A percentile compares a stretch with the other conserved stretches of the same genome.
Evolutionary conservation across 169 alveolate genomes (phyloP).

Genomic region (Plasmodium berghei): DNA sequence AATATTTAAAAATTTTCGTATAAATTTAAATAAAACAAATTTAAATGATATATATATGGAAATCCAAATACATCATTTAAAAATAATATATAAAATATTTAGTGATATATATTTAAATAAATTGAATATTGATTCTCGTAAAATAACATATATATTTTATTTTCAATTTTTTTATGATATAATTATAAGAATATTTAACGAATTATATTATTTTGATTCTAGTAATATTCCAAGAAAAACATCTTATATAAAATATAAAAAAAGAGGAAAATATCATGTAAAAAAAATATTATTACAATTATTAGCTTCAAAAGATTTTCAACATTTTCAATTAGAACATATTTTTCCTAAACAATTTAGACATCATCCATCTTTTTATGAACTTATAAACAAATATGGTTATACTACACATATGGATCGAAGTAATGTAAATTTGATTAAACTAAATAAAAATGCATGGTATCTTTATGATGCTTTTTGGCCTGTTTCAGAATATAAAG

Average conservation of each 20-base stretch:
- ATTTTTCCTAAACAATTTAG: conserved; percentile 50
- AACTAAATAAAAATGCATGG: conserved; percentile 55
- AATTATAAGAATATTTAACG: conserved; percentile 45
- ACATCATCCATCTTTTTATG: conserved; percentile 53
- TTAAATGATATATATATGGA: conserved; percentile 32
- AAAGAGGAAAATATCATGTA: conserved; percentile 50
- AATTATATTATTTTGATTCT: conserved; percentile 50
- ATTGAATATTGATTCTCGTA: conserved; percentile 20
- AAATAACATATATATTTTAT: conserved; percentile 23
- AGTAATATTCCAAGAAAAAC: conserved; percentile 71
- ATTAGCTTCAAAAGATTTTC: conserved; percentile 70
- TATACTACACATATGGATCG: conserved; percentile 48
- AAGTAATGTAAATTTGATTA: conserved; percentile 43
- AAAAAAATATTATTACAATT: conserved; percentile 52
- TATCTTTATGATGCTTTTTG: conserved; percentile 66
- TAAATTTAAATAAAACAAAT: conserved; percentile 8
- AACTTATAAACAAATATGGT: conserved; percentile 42
- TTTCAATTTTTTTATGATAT: conserved; percentile 60
- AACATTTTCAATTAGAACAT: conserved; percentile 46
- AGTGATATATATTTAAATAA: conserved; percentile 19
- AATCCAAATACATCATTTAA: conserved; percentile 42
- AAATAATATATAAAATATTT: conserved; percentile 11
- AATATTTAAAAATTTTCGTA: conserved; percentile 46
- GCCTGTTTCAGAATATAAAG: conserved; percentile 40
- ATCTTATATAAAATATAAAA: conserved; percentile 23